Conservation (phyloP, 768 basidiomycete species). For the Panaeolus papilionaceus region DNA sequence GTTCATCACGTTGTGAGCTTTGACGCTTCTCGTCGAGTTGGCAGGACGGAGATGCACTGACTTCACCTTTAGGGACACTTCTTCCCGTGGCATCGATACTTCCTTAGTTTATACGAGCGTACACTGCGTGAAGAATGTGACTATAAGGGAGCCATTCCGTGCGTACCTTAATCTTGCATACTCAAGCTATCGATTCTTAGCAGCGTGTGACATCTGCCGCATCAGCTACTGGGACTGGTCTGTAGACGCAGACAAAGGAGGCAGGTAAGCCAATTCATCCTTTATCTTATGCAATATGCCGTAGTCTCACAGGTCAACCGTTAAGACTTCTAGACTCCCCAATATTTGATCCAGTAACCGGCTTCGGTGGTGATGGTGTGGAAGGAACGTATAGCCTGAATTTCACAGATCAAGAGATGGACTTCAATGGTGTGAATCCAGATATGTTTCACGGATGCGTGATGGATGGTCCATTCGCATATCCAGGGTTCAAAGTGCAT, state of each 20-base stretch:
- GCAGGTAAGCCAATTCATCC: slow-evolving; percentile 22
- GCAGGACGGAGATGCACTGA: not conserved
- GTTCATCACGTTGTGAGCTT: slow-evolving; percentile 42
- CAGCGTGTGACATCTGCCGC: slow-evolving; percentile 22
- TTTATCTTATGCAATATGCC: not conserved
- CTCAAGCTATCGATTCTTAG: not conserved
- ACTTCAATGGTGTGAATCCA: slow-evolving; percentile 21
- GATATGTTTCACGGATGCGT: slow-evolving; percentile 32
- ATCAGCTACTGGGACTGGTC: slow-evolving; percentile 50
- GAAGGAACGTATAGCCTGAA: slow-evolving; percentile 34
- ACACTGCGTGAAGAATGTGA: slow-evolving; percentile 42
- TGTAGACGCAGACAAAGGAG: slow-evolving; percentile 35
- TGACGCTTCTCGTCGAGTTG: not conserved
- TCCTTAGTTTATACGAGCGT: slow-evolving; percentile 36
- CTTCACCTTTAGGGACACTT: slow-evolving; percentile 37
- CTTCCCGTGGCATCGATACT: slow-evolving; percentile 44
- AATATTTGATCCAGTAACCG: slow-evolving; percentile 40
- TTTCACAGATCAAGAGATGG: slow-evolving; percentile 26
- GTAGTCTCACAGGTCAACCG: not conserved
- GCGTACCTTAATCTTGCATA: slow-evolving; percentile 14
- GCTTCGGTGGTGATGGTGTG: slow-evolving; percentile 46
- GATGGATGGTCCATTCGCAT: slow-evolving; percentile 32
- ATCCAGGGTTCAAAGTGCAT: slow-evolving; percentile 33
- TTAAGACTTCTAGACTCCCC: slow-evolving; percentile 38
- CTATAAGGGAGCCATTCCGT: slow-evolving; percentile 42